A percentile compares a stretch with the other conserved stretches of the same genome.
phyloP scores from a whole-genome alignment of 371 early-diverging fungal species.

The Circinella umbellata region DNA sequence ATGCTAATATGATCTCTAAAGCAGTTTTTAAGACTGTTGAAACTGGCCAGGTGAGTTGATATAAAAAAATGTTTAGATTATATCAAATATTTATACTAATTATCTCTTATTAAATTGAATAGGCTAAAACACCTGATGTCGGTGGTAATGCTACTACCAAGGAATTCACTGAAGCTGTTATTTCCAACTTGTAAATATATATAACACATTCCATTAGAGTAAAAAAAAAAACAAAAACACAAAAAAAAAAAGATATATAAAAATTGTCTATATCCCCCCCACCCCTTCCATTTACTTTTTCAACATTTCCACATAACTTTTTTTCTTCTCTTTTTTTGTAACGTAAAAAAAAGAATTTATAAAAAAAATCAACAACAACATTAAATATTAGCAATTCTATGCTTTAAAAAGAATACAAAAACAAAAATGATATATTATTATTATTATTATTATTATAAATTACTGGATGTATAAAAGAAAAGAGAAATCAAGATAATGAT shows the following conservation, averaged over 20 bases:
- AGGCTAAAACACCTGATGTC: slow-evolving; percentile 43
- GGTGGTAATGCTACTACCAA: slow-evolving; percentile 70
- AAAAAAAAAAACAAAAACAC: no score
- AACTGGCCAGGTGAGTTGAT: slow-evolving; percentile 38
- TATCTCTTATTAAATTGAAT: no score
- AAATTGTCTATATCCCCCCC: neutral
- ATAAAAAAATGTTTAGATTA: no score
- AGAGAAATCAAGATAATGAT: no score
- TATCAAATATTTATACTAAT: no score
- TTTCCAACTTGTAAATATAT: slow-evolving; percentile 61
- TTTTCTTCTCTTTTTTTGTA: neutral
- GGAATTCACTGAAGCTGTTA: slow-evolving; percentile 88
- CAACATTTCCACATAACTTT: neutral
- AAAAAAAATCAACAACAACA: no score
- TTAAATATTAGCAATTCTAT: no score
- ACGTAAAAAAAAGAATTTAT: no score
- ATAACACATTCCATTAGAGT: neutral
- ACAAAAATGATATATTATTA: no score
- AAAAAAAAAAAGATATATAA: neutral
- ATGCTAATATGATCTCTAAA: slow-evolving; percentile 83
- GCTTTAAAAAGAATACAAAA: no score
- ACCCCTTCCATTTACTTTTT: neutral
- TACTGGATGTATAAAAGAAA: no score
- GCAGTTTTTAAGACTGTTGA: slow-evolving; percentile 86
- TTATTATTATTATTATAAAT: no score